phyloP scores from a whole-genome alignment of 345 rosid species.

The Ceriops decandra region DNA sequence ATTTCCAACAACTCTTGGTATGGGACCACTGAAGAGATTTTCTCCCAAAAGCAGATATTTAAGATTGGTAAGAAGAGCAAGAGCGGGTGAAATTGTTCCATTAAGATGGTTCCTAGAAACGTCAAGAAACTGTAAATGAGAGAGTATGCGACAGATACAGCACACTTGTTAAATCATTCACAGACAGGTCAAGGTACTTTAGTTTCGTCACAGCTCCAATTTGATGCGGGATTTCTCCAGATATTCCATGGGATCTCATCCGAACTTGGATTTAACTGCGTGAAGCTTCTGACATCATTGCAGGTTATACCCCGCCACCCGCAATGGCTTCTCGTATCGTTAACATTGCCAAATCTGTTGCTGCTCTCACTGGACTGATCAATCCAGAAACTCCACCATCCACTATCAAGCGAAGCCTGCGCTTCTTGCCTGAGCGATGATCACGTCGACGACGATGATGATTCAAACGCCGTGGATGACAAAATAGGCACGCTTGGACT shows the following conservation, averaged over 20 bases:
- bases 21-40: neutral
- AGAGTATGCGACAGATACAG: too few relatives aligned
- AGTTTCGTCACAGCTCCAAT: conserved; percentile 13
- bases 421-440: neutral
- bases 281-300: conserved; percentile 5
- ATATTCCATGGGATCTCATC: neutral
- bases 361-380: too few relatives aligned
- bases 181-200: neutral
- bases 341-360: neutral
- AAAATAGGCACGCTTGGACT: neutral
- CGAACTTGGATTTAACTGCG: neutral
- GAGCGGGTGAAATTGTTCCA: neutral
- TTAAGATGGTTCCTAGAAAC: too few relatives aligned
- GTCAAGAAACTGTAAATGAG: too few relatives aligned
- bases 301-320: neutral
- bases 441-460: neutral
- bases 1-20: rapidly evolving
- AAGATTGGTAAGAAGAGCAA: neutral
- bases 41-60: rapidly evolving
- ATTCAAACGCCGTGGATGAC: neutral
- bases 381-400: neutral
- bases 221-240: conserved; percentile 4
- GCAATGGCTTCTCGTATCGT: too few relatives aligned
- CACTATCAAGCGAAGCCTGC: neutral
- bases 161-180: too few relatives aligned